phyloP scores from a whole-genome alignment of 176 grass and related monocot genomes.

The Bromus sterilis region DNA sequence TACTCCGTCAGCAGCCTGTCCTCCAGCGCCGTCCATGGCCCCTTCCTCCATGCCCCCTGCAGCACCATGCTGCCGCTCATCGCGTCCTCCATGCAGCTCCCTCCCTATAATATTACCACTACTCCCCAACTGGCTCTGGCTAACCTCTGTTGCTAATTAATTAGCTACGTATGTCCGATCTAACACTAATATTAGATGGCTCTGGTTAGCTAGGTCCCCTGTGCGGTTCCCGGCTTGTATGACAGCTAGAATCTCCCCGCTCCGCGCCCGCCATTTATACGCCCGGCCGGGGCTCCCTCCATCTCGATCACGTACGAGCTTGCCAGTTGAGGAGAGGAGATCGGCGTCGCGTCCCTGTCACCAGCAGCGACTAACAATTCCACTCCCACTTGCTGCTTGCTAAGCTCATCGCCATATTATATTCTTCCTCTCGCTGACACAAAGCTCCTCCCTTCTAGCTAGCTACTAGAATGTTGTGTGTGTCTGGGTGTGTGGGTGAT shows the following conservation, averaged over 20 bases:
- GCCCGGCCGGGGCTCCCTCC: neutral
- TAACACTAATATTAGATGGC: neutral
- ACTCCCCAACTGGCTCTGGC: neutral
- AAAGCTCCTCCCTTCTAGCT: neutral
- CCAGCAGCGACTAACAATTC: conserved; percentile 14
- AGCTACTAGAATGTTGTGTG: conserved; percentile 35
- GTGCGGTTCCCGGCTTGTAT: conserved; percentile 37
- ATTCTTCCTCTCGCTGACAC: neutral
- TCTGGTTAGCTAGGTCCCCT: neutral
- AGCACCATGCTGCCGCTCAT: neutral
- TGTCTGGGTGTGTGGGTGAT: too few species aligned
- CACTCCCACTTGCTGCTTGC: conserved; percentile 54
- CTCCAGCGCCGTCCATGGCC: conserved; percentile 71
- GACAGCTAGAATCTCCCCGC: conserved; percentile 47
- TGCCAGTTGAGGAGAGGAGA: conserved; percentile 4
- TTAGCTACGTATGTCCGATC: neutral
- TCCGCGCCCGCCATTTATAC: conserved; percentile 51
- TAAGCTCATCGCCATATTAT: conserved; percentile 9
- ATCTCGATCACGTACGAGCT: neutral
- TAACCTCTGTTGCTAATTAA: neutral
- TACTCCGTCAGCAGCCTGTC: conserved; percentile 76
- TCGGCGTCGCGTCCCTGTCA: conserved; percentile 38
- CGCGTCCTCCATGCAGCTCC: neutral
- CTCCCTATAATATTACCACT: neutral
- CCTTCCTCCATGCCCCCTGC: neutral